Evolutionary conservation across 768 basidiomycete species (phyloP), one percentile per base, ranked within the genome.

Genomic region (Cubamyces lactineus): DNA sequence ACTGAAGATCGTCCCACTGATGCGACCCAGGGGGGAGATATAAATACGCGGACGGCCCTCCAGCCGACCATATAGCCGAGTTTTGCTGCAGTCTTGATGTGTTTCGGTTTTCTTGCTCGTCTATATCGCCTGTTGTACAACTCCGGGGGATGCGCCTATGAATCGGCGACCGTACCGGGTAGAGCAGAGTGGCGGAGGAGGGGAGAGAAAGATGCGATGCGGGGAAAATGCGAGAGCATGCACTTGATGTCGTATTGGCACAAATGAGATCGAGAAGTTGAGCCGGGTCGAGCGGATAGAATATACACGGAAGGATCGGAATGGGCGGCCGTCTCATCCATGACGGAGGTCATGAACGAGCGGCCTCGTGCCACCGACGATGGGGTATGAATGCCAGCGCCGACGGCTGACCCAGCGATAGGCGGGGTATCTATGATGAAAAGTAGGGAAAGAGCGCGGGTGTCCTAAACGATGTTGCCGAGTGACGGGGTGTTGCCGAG

Each of bases 351-450:
- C 58, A 52, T 47, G 42, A 45, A 58, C 73, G 67, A 65, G 52
- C 42, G 65, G 58, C 48, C 61, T 49, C 16, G 39, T 40, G 64
- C 66, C 56, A 55, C 67, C 70, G 74, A 70, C 76, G 68, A 73
- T 73, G 78, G 78, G 75, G 76, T 74, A 81, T 79, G 77, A 80
- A 80, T 81, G 77, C 76, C 76, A 74, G 71, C 66, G 74, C 70
- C 68, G 67, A 69, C 57, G 62, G 62, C 69, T 65, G 58, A 70
- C 75, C 76, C 73, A 71, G 72, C 73, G 65, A 66, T 68, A 68
- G 68, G 67, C 66, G 53, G 67, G 69, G 71, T 72, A 69, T 70
- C 67, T 64, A 71, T 64, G 64, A 58, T 66, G 66, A 28, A 38
- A 47, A n/a, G 42, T 6, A 45, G 46, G 41, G 51, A 60, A 55